Conservation (phyloP, 2,329 filamentous ascomycete genomes). For the Simplicillium aogashimaense region DNA sequence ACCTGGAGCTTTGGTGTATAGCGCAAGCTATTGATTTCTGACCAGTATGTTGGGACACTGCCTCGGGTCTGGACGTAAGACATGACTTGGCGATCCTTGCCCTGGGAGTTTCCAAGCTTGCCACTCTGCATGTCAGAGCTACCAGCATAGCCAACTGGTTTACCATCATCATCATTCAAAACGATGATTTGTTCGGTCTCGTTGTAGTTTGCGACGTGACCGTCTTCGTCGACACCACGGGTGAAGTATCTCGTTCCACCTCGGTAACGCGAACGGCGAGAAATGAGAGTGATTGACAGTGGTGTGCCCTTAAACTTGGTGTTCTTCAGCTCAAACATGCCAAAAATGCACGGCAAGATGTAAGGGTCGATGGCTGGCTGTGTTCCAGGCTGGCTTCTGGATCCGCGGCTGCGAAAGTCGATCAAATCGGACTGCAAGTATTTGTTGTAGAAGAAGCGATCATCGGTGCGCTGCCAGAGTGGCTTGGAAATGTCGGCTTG, state of each 20-base stretch:
- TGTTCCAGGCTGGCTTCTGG: conserved; percentile 53
- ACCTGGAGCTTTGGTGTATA: conserved; percentile 90
- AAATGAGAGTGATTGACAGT: conserved; percentile 80
- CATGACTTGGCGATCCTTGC: conserved; percentile 76
- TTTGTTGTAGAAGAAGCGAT: conserved; percentile 98
- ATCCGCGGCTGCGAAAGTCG: conserved; percentile 63
- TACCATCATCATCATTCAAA: conserved; percentile 69
- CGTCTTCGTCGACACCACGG: conserved; percentile 83
- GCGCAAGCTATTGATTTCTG: conserved; percentile 84
- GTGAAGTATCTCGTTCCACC: conserved; percentile 93
- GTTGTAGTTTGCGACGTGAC: conserved; percentile 97
- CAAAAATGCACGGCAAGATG: conserved; percentile 91
- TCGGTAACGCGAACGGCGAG: conserved; percentile 76
- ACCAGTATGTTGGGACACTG: conserved; percentile 93
- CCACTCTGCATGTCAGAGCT: conserved; percentile 68
- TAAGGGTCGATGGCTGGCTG: conserved; percentile 79
- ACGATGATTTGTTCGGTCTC: conserved; percentile 93
- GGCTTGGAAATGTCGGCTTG: conserved; percentile 62
- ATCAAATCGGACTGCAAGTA: conserved; percentile 89
- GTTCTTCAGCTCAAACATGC: conserved; percentile 84
- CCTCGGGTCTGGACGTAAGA: conserved; percentile 95
- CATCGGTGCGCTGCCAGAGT: conserved; percentile 85
- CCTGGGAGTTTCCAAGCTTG: conserved; percentile 46
- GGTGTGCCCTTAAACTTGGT: conserved; percentile 78
- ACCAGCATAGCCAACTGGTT: conserved; percentile 71